These are phyloP conservation scores for Neofusicoccum umdonicola DNA, from an alignment of 2,329 filamentous ascomycete species.

Conservation along the genomic window DNA sequence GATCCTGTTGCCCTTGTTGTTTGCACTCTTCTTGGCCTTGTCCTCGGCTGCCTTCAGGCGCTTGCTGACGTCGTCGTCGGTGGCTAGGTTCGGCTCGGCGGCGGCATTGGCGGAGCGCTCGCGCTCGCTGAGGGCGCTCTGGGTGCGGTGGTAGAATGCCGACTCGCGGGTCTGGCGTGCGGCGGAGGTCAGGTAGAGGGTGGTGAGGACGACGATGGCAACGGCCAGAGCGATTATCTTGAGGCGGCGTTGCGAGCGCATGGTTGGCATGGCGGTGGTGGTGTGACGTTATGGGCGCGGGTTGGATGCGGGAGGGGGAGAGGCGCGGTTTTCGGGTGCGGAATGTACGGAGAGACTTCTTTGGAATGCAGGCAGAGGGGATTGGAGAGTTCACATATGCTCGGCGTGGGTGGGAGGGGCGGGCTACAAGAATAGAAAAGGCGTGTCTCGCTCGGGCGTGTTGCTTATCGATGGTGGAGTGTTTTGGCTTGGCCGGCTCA, in stretches of 20 bases:
- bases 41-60: slow-evolving; percentile 68
- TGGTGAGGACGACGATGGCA: slow-evolving; percentile 62
- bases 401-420: too few species aligned
- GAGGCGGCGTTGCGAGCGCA: slow-evolving; percentile 58
- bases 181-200: slow-evolving; percentile 71
- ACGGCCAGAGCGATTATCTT: slow-evolving; percentile 65
- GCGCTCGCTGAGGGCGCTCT: slow-evolving; percentile 47
- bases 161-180: slow-evolving; percentile 52
- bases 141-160: slow-evolving; percentile 60
- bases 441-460: neutral
- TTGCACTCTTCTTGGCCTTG: slow-evolving; percentile 65
- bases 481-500: neutral
- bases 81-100: slow-evolving; percentile 47
- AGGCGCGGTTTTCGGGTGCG: neutral
- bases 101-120: slow-evolving; percentile 34
- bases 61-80: slow-evolving; percentile 52
- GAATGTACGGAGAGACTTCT: neutral
- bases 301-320: neutral
- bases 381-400: too few species aligned
- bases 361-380: neutral
- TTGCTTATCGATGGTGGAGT: slow-evolving; percentile 2
- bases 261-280: slow-evolving; percentile 18
- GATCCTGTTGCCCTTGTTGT: slow-evolving; percentile 60
- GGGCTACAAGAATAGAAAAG: neutral
- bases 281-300: neutral